phyloP scores from a whole-genome alignment of 345 rosid genomes.

The Moricandia moricandioides region DNA sequence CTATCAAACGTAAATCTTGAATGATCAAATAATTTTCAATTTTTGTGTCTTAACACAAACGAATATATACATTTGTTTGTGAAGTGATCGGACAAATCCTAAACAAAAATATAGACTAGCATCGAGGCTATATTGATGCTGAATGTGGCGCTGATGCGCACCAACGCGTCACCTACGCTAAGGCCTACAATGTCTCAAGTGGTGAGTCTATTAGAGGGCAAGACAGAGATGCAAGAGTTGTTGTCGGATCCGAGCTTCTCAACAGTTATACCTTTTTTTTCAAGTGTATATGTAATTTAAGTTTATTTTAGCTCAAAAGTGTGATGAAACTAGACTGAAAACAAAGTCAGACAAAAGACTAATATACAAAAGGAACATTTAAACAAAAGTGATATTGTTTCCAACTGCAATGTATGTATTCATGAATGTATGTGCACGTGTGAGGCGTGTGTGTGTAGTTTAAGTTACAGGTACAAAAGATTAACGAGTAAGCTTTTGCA shows the following conservation, averaged over 20 bases:
- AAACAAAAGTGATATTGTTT: neutral
- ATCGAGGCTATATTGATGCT: neutral
- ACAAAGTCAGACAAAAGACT: neutral
- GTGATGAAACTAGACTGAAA: neutral
- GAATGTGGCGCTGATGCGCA: no score
- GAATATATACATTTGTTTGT: neutral
- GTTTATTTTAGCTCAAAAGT: neutral
- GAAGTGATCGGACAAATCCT: neutral
- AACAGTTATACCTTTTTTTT: conserved; percentile 38
- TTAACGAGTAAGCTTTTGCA: conserved; percentile 24
- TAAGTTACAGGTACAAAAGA: conserved; percentile 21
- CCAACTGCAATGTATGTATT: neutral
- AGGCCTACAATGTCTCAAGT: no score
- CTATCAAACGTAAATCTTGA: no score
- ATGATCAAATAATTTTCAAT: no score
- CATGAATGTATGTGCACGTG: neutral
- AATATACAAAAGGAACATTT: no score
- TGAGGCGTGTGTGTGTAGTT: neutral
- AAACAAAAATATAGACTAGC: neutral
- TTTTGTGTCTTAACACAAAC: no score
- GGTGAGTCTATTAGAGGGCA: no score
- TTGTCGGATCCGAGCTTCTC: conserved; percentile 62
- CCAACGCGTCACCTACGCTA: no score
- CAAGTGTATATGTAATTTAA: conserved; percentile 17
- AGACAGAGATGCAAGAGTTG: neutral